Evolutionary conservation across 2,329 filamentous ascomycete species (phyloP).

Genomic region (Apiospora koreana): DNA sequence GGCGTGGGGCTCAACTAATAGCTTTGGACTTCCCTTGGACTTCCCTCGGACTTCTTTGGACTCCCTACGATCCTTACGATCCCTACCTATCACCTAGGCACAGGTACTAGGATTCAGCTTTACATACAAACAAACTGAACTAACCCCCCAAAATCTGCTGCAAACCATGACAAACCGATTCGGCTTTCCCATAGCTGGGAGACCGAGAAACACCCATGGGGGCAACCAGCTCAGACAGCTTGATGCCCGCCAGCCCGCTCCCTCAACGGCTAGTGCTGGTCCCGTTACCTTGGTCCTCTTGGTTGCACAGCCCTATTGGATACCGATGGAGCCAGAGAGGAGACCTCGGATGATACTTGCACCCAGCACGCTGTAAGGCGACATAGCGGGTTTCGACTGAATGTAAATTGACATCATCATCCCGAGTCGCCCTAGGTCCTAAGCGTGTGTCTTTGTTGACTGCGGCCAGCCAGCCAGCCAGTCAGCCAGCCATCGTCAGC

Average conservation of each 20-base stretch:
- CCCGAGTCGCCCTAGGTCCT: not conserved
- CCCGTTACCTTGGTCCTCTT: not conserved
- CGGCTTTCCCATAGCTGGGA: not conserved
- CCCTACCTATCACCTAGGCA: not conserved
- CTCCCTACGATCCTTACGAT: not conserved
- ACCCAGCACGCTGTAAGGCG: not conserved
- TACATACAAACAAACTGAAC: not conserved
- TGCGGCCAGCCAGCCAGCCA: not conserved
- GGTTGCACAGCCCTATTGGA: conserved; percentile 4
- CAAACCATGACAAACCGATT: conserved; percentile 9
- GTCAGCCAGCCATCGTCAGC: not conserved
- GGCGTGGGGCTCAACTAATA: conserved; percentile 9
- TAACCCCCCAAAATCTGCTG: conserved; percentile 4
- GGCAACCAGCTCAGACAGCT: not conserved
- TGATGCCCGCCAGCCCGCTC: not conserved
- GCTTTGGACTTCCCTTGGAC: not conserved
- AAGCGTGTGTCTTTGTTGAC: not conserved
- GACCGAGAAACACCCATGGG: not conserved
- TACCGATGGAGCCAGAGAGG: conserved; percentile 6
- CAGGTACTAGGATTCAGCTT: not conserved
- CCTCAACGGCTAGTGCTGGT: not conserved
- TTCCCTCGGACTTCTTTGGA: not conserved
- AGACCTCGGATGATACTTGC: conserved; percentile 4
- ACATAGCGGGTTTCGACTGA: conserved; percentile 5
- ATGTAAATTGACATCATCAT: conserved; percentile 9